A percentile compares a stretch with the other conserved stretches of the same genome.
Evolutionary conservation across 495 filamentous ascomycete genomes (phyloP).

Genomic region (Annulohypoxylon moriforme): DNA sequence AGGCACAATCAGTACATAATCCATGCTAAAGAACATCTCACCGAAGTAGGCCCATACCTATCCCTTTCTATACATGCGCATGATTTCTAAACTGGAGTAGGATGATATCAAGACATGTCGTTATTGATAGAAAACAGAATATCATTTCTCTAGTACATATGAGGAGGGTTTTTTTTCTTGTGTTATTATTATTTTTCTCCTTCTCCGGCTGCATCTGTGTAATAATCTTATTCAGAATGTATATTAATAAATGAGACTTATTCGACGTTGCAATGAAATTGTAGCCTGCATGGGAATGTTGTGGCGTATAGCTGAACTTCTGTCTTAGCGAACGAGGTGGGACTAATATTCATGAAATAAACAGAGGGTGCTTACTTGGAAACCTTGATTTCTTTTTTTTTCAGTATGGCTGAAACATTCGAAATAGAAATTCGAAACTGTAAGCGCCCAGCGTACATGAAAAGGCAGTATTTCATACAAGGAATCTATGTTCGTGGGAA

Average conservation of each 20-base stretch:
- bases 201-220: not conserved
- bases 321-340: no score
- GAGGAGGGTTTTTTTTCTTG: not conserved
- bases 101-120: not conserved
- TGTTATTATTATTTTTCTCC: not conserved
- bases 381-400: no score
- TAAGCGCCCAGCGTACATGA: not conserved
- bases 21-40: not conserved
- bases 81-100: not conserved
- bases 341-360: no score
- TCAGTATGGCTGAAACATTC: no score
- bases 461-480: no score
- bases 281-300: not conserved
- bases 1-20: slow-evolving; percentile 1
- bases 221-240: not conserved
- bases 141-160: no score
- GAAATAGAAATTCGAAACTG: not conserved
- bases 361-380: no score
- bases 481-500: no score
- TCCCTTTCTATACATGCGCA: not conserved
- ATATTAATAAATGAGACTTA: not conserved
- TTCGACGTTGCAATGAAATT: not conserved
- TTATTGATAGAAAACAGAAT: not conserved
- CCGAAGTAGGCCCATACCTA: not conserved
- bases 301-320: not conserved